Percentiles rank a stretch among this genome's conserved stretches.
Conservation (phyloP, 108 stramenopile genomes). For the Nannochloropsis granulata region DNA sequence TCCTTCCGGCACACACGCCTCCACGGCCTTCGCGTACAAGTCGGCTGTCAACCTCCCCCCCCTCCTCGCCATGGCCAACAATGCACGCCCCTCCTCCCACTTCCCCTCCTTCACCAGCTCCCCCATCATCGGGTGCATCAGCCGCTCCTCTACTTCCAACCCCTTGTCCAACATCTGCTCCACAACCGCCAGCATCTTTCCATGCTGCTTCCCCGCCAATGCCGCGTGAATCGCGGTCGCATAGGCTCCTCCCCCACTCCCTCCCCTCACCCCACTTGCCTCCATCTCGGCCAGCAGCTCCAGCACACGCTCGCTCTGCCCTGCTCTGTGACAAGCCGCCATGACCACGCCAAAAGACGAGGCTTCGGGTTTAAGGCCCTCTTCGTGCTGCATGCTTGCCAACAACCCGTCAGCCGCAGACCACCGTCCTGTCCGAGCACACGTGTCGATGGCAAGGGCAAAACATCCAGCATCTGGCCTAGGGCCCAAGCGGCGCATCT, state of each 20-base stretch:
- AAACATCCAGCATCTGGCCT: neutral
- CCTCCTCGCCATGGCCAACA: neutral
- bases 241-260: neutral
- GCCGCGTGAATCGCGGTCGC: neutral
- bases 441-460: neutral
- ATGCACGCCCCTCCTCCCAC: neutral
- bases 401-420: neutral
- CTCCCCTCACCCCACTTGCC: neutral
- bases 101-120: neutral
- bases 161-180: neutral
- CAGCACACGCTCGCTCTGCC: neutral
- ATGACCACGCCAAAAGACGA: neutral
- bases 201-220: neutral
- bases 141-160: neutral
- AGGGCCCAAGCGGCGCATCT: neutral
- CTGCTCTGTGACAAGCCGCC: constrained; percentile 3
- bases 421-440: neutral
- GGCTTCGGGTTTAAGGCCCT: neutral
- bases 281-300: constrained; percentile 1
- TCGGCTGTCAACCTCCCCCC: neutral
- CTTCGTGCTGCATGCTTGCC: neutral
- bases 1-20: constrained; percentile 2
- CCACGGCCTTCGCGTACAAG: neutral
- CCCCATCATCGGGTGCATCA: neutral
- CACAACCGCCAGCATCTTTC: neutral